Evolutionary conservation across 2,329 filamentous ascomycete genomes (phyloP), one percentile per base, ranked within the genome.

Genomic region (Alternaria brassicicola): DNA sequence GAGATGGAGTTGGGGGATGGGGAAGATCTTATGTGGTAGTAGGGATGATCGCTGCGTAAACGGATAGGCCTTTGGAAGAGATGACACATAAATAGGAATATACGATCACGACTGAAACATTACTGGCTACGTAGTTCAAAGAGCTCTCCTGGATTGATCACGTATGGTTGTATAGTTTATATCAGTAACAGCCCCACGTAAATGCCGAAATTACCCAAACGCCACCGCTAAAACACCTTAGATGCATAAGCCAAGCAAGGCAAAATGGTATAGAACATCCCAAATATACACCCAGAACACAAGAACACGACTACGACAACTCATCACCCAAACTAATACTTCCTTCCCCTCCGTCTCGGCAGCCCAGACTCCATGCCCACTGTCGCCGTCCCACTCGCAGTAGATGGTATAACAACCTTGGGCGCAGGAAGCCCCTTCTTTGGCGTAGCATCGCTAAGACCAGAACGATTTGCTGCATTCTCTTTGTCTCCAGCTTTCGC

Each of bases 401-500:
- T 48, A n/a, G 65, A 15, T 2, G 67, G 62, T 7, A 68, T 55
- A 31, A 67, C 36, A 0, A 70, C 63, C 33, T 65, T 67, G 0
- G 69, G 70, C 12, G 65, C 53, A 2, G 67, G 65, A 28, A 76
- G 68, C 0, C 72, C 69, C 56, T 76, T 76, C 59, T 71, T 71
- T 1, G 73, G 74, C 21, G 70, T 70, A 12, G 64, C 64, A 8
- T 47, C 61, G n/a, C 53, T 58, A 13, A 73, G 52, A 2, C 65
- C 60, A 3, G 43, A 46, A 12, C 57, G 53, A 13, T 62, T 62
- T 17, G 63, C 52, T 17, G 63, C 52, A 45, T 72, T 75, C 49
- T 73, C 67, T 59, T 71, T 71, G n/a, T 64, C 67, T 21, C 70
- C 65, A 1, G 52, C 58, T 6, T 59, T 15, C 2, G 64, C 43